These are phyloP conservation scores for Sphaerulina vaccinii DNA, from an alignment of 2,329 filamentous ascomycete genomes.

Conservation along the genomic window DNA sequence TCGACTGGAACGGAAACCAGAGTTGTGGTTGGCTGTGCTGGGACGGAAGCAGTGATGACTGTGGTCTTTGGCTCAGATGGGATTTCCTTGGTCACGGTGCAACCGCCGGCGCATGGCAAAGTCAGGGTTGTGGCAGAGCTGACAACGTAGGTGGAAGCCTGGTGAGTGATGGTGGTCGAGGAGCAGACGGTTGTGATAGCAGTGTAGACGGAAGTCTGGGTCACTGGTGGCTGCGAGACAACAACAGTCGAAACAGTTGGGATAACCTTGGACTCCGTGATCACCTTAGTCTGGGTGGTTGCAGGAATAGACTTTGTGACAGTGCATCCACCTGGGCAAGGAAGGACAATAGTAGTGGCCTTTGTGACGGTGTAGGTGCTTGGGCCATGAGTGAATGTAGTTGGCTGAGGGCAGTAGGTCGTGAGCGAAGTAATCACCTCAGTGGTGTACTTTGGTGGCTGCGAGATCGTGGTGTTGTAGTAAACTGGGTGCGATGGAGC, in stretches of 20 bases:
- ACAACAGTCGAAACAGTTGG: neutral
- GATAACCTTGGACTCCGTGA: neutral
- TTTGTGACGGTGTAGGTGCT: constrained; percentile 67
- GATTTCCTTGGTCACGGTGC: constrained; percentile 11
- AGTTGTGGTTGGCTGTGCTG: constrained; percentile 4
- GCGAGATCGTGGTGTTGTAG: neutral
- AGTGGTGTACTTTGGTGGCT: constrained; percentile 44
- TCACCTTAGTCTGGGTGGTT: neutral
- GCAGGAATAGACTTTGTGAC: constrained; percentile 10
- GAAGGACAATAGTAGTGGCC: constrained; percentile 29
- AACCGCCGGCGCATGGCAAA: constrained; percentile 23
- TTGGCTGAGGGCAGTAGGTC: constrained; percentile 71
- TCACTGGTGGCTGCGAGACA: constrained; percentile 50
- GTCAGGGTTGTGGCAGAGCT: constrained; percentile 41
- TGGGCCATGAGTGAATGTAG: constrained; percentile 61
- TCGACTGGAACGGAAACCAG: neutral
- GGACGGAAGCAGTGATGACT: neutral
- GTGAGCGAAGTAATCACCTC: constrained; percentile 64
- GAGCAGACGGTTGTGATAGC: constrained; percentile 71
- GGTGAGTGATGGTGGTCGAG: constrained; percentile 63
- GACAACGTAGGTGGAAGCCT: constrained; percentile 67
- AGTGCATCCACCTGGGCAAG: constrained; percentile 21
- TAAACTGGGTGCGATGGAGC: constrained; percentile 16
- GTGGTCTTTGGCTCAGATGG: constrained; percentile 2
- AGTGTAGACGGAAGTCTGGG: constrained; percentile 62